Evolutionary conservation across 371 early-diverging fungal species (phyloP).

Genomic region (Mortierella sp.): DNA sequence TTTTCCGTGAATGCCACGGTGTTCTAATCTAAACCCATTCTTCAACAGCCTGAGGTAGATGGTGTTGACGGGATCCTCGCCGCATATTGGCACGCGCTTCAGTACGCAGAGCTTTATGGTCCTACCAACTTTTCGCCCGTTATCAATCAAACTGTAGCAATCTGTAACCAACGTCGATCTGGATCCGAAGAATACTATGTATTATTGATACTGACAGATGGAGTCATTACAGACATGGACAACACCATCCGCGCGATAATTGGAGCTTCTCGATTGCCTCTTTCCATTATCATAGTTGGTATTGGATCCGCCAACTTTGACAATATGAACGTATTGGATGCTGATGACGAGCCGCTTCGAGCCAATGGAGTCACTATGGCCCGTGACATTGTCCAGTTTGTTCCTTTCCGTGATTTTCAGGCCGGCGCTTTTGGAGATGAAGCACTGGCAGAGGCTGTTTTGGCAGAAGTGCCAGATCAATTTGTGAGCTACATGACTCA

Average conservation of each 20-base stretch:
- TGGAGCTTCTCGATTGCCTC: conserved; percentile 59
- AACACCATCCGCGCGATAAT: conserved; percentile 62
- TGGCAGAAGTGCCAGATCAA: conserved; percentile 60
- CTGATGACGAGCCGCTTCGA: conserved; percentile 56
- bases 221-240: conserved; percentile 62
- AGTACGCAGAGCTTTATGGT: conserved; percentile 59
- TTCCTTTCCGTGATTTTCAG: conserved; percentile 60
- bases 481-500: conserved; percentile 50
- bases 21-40: background rate
- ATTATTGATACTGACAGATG: conserved; percentile 60
- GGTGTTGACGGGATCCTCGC: conserved; percentile 64
- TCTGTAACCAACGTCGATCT: conserved; percentile 46
- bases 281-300: conserved; percentile 73
- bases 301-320: conserved; percentile 62
- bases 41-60: conserved; percentile 59
- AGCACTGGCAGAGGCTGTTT: conserved; percentile 55
- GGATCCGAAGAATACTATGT: conserved; percentile 56
- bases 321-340: conserved; percentile 63
- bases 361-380: conserved; percentile 41
- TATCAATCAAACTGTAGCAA: conserved; percentile 57
- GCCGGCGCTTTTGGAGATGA: conserved; percentile 27
- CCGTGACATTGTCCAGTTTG: conserved; percentile 71
- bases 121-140: conserved; percentile 71
- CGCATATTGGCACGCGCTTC: conserved; percentile 59
- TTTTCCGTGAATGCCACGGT: too few relatives aligned